Evolutionary conservation across 1,284 basidiomycete genomes (phyloP).

Genomic region (Marasmius sp.): DNA sequence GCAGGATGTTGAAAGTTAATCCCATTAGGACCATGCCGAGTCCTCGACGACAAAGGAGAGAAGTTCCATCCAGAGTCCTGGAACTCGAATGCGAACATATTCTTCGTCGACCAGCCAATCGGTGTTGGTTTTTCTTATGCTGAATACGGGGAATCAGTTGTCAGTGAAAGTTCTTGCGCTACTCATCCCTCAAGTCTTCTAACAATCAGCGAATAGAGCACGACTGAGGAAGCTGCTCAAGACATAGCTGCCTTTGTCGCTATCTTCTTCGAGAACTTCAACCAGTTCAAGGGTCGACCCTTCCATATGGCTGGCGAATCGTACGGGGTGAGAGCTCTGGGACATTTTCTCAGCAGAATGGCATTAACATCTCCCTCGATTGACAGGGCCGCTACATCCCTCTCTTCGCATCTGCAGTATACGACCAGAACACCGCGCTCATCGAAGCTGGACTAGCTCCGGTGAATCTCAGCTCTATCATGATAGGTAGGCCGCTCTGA

Average conservation of each 20-base stretch:
- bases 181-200: neutral
- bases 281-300: conserved; percentile 47
- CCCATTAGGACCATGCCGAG: conserved; percentile 47
- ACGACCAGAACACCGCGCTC: conserved; percentile 57
- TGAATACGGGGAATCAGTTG: conserved; percentile 65
- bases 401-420: conserved; percentile 60
- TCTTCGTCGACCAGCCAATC: conserved; percentile 68
- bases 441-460: conserved; percentile 47
- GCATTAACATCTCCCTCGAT: neutral
- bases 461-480: no score
- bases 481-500: no score
- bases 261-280: conserved; percentile 61
- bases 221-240: conserved; percentile 51
- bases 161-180: conserved; percentile 30
- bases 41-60: conserved; percentile 42
- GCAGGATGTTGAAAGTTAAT: neutral
- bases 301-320: conserved; percentile 78
- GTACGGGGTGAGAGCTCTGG: conserved; percentile 47
- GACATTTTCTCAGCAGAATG: neutral
- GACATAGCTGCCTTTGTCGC: conserved; percentile 57
- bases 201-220: conserved; percentile 23
- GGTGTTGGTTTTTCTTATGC: conserved; percentile 76
- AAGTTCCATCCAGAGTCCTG: conserved; percentile 61
- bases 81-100: no score
- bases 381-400: conserved; percentile 63